Base-by-base conservation (phyloP, 148 eudicot species). In the Dianthus caryophyllus region DNA sequence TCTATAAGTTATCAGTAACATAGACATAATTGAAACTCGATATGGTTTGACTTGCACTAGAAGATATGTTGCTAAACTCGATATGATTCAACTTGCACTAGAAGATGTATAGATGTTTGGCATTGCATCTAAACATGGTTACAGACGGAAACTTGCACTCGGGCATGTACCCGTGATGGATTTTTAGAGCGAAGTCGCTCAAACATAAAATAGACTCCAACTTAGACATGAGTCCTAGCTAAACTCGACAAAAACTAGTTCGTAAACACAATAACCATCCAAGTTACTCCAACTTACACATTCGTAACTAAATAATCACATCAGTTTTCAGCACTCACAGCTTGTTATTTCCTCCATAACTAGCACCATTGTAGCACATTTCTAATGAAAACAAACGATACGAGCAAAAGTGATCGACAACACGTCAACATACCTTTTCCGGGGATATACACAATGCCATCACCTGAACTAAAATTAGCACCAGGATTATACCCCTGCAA, bases 371-470 rank as follows among this genome's bases (percentile, higher is more conserved):
- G 22, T 56, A 41, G 16, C 53, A 6, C 29, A 20, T 60, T 2
- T 53, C 4, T n/a, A 25, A 47, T 41, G 33, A 21, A 48, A 13
- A 43, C 1, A 11, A 24, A 36, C 20, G 14, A 0, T 39, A 10
- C 46, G 22, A n/a, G n/a, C n/a, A 44, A 17, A n/a, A 26, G 10
- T 46, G 24, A 33, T 68, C 31, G 38, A 57, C 48, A 8, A 20
- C 38, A 17, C 31, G 38, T 48, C 48, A 8, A 20, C 38, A 17
- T 81, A 90, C 96, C 93, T 87, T 75, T 90, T 39, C 85, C 93
- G 8, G 96, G 96, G 69, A 90, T 55, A 77, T 75, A 87, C 36
- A 87, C 88, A 47, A 87, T 36, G 29, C 87, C 93, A 10, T 77
- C 46, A 57, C 92, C 90, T 21, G 82, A 79, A 67, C 81, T 51